These are phyloP conservation scores for Cyclanthera cordifolia DNA, from an alignment of 306 rosid species.

Conservation along the genomic window DNA sequence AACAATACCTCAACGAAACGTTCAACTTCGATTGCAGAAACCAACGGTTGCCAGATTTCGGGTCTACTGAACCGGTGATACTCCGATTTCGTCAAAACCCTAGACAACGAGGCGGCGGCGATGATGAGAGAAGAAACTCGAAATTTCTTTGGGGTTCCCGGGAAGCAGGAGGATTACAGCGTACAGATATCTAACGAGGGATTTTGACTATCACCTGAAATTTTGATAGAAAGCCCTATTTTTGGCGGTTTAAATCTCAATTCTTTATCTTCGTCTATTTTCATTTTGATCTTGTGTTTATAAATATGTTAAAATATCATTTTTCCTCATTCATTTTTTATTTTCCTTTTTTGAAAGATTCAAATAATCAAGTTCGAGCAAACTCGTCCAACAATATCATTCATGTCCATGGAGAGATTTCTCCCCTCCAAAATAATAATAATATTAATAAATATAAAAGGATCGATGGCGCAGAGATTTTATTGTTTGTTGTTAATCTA, in stretches of 20 bases:
- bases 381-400: too few relatives aligned
- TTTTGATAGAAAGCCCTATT: not conserved
- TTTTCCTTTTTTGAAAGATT: too few relatives aligned
- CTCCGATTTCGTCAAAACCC: not conserved
- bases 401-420: too few relatives aligned
- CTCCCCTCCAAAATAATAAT: too few relatives aligned
- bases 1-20: constrained; percentile 1
- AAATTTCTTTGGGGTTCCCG: not conserved
- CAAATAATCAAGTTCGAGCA: too few relatives aligned
- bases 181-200: not conserved
- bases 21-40: not conserved
- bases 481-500: too few relatives aligned
- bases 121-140: not conserved
- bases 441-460: too few relatives aligned
- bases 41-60: not conserved
- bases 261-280: too few relatives aligned
- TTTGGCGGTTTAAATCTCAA: not conserved
- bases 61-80: not conserved
- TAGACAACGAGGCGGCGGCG: not conserved
- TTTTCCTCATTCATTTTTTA: too few relatives aligned
- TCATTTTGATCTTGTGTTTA: too few relatives aligned
- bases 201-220: not conserved
- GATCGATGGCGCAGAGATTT: too few relatives aligned
- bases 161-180: not conserved
- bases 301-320: too few relatives aligned